Evolutionary conservation across 2,329 filamentous ascomycete genomes (phyloP).

Genomic region (Furcasterigmium sp.): DNA sequence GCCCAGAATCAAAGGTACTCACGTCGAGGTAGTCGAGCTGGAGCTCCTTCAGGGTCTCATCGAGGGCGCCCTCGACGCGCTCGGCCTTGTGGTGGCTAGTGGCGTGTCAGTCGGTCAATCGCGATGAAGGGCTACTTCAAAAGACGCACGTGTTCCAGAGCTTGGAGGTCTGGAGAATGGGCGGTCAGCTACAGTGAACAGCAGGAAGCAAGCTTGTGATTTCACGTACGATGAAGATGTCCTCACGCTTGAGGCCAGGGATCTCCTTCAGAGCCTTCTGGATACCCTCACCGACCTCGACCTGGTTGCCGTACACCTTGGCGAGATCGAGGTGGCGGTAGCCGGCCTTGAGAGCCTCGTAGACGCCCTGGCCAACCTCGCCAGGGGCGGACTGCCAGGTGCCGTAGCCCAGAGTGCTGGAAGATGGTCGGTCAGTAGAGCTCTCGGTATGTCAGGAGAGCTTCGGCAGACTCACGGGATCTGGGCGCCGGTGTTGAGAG

Average conservation of each 20-base stretch:
- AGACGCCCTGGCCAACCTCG: slow-evolving; percentile 60
- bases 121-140: slow-evolving; percentile 44
- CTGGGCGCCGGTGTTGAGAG: slow-evolving; percentile 58
- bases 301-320: slow-evolving; percentile 60
- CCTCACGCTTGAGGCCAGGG: slow-evolving; percentile 45
- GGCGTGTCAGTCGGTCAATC: neutral
- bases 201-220: no score
- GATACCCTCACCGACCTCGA: slow-evolving; percentile 52
- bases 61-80: slow-evolving; percentile 49
- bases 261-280: slow-evolving; percentile 38
- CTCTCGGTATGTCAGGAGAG: slow-evolving; percentile 54
- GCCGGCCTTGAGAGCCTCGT: slow-evolving; percentile 55
- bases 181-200: neutral
- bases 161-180: slow-evolving; percentile 50
- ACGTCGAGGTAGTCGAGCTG: slow-evolving; percentile 53
- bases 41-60: slow-evolving; percentile 50
- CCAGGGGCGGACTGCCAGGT: slow-evolving; percentile 65
- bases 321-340: slow-evolving; percentile 57
- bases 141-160: slow-evolving; percentile 46
- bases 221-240: slow-evolving; percentile 43
- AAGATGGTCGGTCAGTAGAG: no score
- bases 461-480: slow-evolving; percentile 48
- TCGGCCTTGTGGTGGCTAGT: slow-evolving; percentile 54
- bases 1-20: slow-evolving; percentile 34
- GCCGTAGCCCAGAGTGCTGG: slow-evolving; percentile 25